Conservation (phyloP, 2,329 filamentous ascomycete genomes). For the Dactylellina drechsleri region DNA sequence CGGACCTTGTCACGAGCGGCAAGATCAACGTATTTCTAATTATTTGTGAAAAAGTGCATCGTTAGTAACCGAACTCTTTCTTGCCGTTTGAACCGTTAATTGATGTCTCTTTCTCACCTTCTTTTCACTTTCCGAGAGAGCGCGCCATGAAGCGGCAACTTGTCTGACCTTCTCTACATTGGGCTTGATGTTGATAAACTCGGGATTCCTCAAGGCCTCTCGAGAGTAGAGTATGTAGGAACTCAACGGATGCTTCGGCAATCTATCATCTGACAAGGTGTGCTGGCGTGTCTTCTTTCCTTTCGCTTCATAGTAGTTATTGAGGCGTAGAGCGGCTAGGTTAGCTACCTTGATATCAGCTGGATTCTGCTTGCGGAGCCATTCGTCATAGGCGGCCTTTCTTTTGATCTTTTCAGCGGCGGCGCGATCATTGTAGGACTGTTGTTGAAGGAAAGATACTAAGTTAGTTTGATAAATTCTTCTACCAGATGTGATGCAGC, state of each 20-base stretch:
- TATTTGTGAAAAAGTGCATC: neutral
- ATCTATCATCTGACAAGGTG: conserved; percentile 25
- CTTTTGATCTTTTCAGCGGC: conserved; percentile 25
- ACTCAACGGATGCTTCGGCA: conserved; percentile 16
- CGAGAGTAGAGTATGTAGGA: conserved; percentile 33
- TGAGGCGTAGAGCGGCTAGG: conserved; percentile 23
- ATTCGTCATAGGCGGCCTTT: conserved; percentile 28
- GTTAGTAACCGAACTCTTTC: neutral
- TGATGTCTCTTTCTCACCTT: conserved; percentile 22
- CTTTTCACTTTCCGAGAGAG: conserved; percentile 18
- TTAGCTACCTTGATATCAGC: conserved; percentile 35
- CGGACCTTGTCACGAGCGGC: conserved; percentile 23
- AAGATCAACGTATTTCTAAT: conserved; percentile 47
- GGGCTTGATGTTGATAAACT: neutral
- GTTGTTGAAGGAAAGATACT: neutral
- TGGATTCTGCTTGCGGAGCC: conserved; percentile 40
- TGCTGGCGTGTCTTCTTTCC: conserved; percentile 2
- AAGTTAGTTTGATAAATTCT: conserved; percentile 10
- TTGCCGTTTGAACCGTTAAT: neutral
- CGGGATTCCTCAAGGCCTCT: conserved; percentile 7
- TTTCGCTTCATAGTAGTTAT: conserved; percentile 1
- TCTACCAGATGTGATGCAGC: neutral
- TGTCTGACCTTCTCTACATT: conserved; percentile 4
- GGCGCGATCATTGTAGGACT: conserved; percentile 29
- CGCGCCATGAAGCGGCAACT: conserved; percentile 9